Conservation (phyloP, 495 filamentous ascomycete genomes). For the Bombardia bombarda region DNA sequence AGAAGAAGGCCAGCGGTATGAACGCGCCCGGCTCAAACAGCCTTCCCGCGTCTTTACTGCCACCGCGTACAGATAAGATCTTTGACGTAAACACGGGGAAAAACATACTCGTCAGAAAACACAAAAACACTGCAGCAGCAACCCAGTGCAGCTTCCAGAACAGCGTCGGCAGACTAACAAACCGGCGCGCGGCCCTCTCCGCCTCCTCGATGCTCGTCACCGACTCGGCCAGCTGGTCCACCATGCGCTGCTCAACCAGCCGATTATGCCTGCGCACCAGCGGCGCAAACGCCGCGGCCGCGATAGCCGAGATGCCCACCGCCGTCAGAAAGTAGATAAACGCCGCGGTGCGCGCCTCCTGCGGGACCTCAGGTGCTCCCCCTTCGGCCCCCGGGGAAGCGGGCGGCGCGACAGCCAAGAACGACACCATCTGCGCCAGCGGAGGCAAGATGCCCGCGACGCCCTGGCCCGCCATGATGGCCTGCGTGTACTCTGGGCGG, state of each 20-base stretch:
- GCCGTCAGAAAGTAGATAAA: conserved; percentile 91
- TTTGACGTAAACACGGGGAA: conserved; percentile 87
- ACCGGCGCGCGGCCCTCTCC: conserved; percentile 42
- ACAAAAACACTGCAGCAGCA: conserved; percentile 61
- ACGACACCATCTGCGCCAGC: conserved; percentile 75
- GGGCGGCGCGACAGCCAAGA: conserved; percentile 55
- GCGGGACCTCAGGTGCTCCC: conserved; percentile 2
- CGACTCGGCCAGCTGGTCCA: conserved; percentile 25
- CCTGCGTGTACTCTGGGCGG: conserved; percentile 80
- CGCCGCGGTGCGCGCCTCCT: conserved; percentile 52
- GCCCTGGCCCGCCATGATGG: conserved; percentile 92
- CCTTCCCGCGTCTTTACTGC: conserved; percentile 30
- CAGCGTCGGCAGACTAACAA: conserved; percentile 57
- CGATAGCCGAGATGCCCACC: conserved; percentile 50
- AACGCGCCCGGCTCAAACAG: conserved; percentile 68
- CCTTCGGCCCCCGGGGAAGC: conserved; percentile 1
- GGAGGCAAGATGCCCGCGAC: conserved; percentile 87
- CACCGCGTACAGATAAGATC: conserved; percentile 60
- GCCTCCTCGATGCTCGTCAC: conserved; percentile 37
- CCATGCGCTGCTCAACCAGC: conserved; percentile 32
- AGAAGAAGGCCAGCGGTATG: conserved; percentile 81
- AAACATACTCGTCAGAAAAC: conserved; percentile 81
- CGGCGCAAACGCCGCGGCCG: conserved; percentile 50
- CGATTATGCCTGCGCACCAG: conserved; percentile 36
- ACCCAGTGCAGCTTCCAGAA: conserved; percentile 68